phyloP scores from a whole-genome alignment of 768 basidiomycete species.

The Sporobolomyces pararoseus region DNA sequence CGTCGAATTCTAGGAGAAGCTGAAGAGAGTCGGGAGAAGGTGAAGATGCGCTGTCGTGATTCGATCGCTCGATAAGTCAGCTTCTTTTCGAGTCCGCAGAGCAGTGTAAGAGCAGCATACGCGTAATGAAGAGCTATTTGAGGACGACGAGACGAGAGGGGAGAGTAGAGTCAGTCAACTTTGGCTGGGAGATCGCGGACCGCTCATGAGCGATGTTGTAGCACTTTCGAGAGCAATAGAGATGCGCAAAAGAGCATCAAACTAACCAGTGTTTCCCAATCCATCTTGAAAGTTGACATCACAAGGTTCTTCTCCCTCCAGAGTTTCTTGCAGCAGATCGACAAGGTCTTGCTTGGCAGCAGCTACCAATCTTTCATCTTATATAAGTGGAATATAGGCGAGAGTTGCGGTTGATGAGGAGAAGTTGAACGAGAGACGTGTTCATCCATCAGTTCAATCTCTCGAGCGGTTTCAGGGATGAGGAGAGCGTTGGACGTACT shows the following conservation, averaged over 20 bases:
- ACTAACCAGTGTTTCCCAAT: constrained; percentile 72
- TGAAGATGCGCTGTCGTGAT: constrained; percentile 22
- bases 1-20: constrained; percentile 63
- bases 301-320: constrained; percentile 56
- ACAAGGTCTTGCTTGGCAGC: constrained; percentile 72
- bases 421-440: constrained; percentile 1
- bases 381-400: not conserved
- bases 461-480: no score
- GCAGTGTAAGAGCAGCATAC: constrained; percentile 51
- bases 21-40: constrained; percentile 31
- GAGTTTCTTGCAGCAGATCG: constrained; percentile 62
- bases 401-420: no score
- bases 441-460: not conserved
- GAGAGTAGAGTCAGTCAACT: not conserved
- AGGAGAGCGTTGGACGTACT: not conserved
- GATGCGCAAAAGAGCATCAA: no score
- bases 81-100: not conserved
- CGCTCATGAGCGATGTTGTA: no score
- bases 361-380: constrained; percentile 68
- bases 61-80: constrained; percentile 45
- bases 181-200: no score
- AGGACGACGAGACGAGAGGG: not conserved
- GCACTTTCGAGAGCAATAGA: no score
- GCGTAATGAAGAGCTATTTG: constrained; percentile 65
- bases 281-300: constrained; percentile 76